Conservation (phyloP, 306 rosid species). For the Herpetospermum pedunculosum region DNA sequence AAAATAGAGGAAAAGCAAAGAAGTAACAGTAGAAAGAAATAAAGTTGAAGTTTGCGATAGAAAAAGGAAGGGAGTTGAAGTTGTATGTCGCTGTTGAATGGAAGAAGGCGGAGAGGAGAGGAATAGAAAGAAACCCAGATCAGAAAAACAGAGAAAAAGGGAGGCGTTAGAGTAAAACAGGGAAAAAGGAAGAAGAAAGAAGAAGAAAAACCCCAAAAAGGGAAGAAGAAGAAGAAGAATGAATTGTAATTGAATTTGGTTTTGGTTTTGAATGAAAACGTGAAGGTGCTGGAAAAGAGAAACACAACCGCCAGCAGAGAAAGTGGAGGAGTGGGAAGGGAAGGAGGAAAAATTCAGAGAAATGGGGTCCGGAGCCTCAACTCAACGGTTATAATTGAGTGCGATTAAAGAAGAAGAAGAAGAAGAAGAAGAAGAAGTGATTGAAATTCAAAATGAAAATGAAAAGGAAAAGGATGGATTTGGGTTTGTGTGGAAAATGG, state of each 20-base stretch:
- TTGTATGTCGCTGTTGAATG: neutral
- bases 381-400: neutral
- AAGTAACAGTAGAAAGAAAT: neutral
- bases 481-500: neutral
- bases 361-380: neutral
- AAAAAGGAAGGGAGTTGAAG: neutral
- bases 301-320: neutral
- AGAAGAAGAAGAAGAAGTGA: neutral
- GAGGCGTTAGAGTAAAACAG: neutral
- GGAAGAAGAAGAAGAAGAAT: neutral
- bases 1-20: neutral
- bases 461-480: neutral
- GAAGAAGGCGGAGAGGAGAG: neutral
- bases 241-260: neutral
- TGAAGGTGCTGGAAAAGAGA: neutral
- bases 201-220: neutral
- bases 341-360: neutral
- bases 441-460: neutral
- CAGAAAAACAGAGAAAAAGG: neutral
- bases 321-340: constrained; percentile 8
- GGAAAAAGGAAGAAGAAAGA: neutral
- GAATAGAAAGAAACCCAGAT: neutral
- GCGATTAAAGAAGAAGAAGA: neutral
- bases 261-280: neutral
- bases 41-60: neutral